Base-by-base conservation (phyloP, 805 yeast genomes). In the Spathaspora arborariae region DNA sequence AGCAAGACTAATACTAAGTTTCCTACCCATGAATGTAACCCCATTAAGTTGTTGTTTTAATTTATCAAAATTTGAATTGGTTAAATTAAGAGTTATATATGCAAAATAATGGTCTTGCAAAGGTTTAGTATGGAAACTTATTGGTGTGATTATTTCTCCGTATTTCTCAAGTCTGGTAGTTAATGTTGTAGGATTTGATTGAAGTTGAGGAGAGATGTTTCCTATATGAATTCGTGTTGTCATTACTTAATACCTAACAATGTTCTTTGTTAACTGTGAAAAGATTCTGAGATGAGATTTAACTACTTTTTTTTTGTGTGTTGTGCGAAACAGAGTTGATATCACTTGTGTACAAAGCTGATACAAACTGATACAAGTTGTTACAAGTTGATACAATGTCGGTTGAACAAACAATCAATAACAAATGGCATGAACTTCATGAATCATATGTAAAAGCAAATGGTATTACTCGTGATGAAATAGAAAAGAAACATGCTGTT, bases 11-110 rank as follows among this genome's bases (percentile, higher is more conserved):
- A 92, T 65, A 2, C 72, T 70, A 30, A 92, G 63, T 45, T 75
- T 79, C 20, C 84, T 74, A 2, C 96, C 96, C 75, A 86, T 88
- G 65, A 76, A 92, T 20, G 76, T 78, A 1, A 85, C 78, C 24
- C 91, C 94, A 59, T 88, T 78, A 52, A 88, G 75, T 0, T 85
- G 70, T 5, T 67, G 61, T 48, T 76, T 75, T 44, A 92, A 64
- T 41, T 76, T 78, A 1, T 64, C 66, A 45, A 75, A 80, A 30
- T 74, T 69, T 18, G 66, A 63, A 2, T 72, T 68, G 1, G 73
- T 62, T 10, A 84, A 62, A n/a, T 70, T 65, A 63, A 92, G 68
- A 19, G 85, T 80, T 1, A 87, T 61, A 52, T 76, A 89, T 1
- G 84, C 97, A 68, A 81, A 94, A 54, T 67, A 67, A 47, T 70